Percentiles rank a stretch among this genome's conserved stretches.
phyloP scores from a whole-genome alignment of 495 filamentous ascomycete species.

The Hypomontagnella monticulosa region DNA sequence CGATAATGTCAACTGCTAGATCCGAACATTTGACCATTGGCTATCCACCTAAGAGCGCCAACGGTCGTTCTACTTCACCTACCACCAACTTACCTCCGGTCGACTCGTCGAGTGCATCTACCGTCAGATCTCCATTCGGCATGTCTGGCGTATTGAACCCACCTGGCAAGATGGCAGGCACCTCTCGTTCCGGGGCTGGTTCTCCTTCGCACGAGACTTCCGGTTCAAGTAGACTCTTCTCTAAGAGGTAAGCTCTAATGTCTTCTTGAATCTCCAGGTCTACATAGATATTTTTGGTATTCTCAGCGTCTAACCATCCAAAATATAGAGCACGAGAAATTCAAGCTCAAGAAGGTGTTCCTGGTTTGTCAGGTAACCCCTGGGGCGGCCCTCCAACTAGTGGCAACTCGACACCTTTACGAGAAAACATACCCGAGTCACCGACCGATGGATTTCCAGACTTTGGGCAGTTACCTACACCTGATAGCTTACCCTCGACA shows the following conservation, averaged over 20 bases:
- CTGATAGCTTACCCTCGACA: constrained; percentile 65
- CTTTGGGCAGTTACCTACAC: constrained; percentile 72
- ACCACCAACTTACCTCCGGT: constrained; percentile 88
- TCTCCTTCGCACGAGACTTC: constrained; percentile 94
- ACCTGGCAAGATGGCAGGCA: constrained; percentile 74
- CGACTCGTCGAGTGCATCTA: constrained; percentile 74
- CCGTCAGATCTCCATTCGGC: constrained; percentile 79
- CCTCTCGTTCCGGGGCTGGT: constrained; percentile 86
- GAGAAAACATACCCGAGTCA: constrained; percentile 98
- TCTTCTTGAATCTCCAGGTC: not conserved
- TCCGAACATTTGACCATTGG: constrained; percentile 79
- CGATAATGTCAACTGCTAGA: constrained; percentile 94
- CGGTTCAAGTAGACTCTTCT: constrained; percentile 76
- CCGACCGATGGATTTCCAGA: constrained; percentile 95
- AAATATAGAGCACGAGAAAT: constrained; percentile 85
- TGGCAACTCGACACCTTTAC: constrained; percentile 92
- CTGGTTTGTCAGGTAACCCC: constrained; percentile 75
- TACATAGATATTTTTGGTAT: constrained; percentile 3
- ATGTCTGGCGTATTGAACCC: constrained; percentile 69
- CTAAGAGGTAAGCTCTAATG: constrained; percentile 79
- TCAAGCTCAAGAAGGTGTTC: constrained; percentile 90
- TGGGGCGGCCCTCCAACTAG: constrained; percentile 94
- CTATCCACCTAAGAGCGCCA: constrained; percentile 68
- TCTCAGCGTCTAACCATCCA: constrained; percentile 27
- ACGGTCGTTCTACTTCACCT: constrained; percentile 80